Base-by-base conservation (phyloP, 352 stramenopile species). In the Pythium dissimile region DNA sequence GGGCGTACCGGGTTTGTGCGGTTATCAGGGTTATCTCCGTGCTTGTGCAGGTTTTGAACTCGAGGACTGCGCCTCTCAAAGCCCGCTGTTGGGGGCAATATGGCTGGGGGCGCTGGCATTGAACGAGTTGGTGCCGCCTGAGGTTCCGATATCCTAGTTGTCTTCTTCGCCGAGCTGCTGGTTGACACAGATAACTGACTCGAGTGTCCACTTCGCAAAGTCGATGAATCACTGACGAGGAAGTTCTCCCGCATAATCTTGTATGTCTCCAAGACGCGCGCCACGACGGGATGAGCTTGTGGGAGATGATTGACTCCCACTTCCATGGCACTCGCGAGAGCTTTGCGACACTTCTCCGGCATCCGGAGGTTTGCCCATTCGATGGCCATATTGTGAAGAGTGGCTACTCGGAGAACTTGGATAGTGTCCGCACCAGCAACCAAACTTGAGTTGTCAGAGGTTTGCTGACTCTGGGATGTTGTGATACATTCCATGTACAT, bases 211-310 rank as follows among this genome's bases (percentile, higher is more conserved):
- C 20, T 26, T 20, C 32, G 54, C 2, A 12, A 15, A 31, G 13
- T 31, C 18, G 56, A 26, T 10, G 54, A 9, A 11, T 64, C 69
- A 32, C 53, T 71, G 41, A 86, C 83, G 24, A 89, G 44, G 41
- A 89, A 89, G 32, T 75, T 82, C 62, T 84, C 70, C 21, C 78
- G 67, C 71, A 89, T 78, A 13, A 84, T 61, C 51, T 89, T 89
- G 66, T 84, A 89, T 26, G 78, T 86, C 44, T 85, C 78, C 21
- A 86, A 31, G 27, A 86, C 80, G 4, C 78, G 61, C n/a, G 69
- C 31, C 1, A 86, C 74, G 1, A 86, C 66, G 1, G 76, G 78
- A 51, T 88, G 75, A 12, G 59, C 71, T 55, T 86, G 73, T 5
- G 70, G 51, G 3, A 88, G 59, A 18, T 69, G 61, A 35, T 84